Base-by-base conservation (phyloP, 2,329 filamentous ascomycete genomes). In the Epichloe glyceriae region DNA sequence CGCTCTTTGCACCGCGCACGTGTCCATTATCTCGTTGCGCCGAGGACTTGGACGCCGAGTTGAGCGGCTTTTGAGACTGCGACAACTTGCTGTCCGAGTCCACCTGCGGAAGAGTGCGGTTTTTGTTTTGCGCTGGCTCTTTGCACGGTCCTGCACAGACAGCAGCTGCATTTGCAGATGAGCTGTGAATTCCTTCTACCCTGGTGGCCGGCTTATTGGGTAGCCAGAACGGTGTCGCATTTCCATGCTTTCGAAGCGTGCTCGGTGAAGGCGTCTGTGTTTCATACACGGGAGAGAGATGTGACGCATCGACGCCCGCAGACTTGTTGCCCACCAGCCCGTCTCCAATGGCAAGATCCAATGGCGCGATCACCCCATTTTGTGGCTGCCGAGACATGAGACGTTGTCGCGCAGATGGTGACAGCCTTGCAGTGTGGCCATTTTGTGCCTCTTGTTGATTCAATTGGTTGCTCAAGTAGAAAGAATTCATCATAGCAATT, bases 281-380 rank as follows among this genome's bases (percentile, higher is more conserved):
- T 67, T 89, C 86, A 50, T 84, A 85, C 0, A 89, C 85, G 0
- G 86, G 86, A 0, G 86, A 89, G 2, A 90, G 71, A 56, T 74
- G 75, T 41, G 73, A 70, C 47, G 70, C 61, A 8, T 78, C 75
- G 10, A 57, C 53, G 14, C 58, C 57, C 20, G 59, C 50, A 8
- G 68, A 64, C 4, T 64, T 60, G 49, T 67, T 64, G 34, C 22
- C 40, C 11, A 70, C 57, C 20, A 67, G 65, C 19, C 67, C 66
- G 34, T 73, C 71, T 3, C 70, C 68, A 39, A 74, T 72, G 1
- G 76, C 77, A 14, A 80, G 69, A 57, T 81, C 78, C 17, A 80
- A 64, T 6, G 78, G 75, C 14, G 76, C 75, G 53, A 79, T 76
- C 3, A 71, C 64, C 20, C 71, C 71, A 52, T 67, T 75, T 42